Conservation (phyloP, 2,329 filamentous ascomycete genomes). For the Capronia americana region DNA sequence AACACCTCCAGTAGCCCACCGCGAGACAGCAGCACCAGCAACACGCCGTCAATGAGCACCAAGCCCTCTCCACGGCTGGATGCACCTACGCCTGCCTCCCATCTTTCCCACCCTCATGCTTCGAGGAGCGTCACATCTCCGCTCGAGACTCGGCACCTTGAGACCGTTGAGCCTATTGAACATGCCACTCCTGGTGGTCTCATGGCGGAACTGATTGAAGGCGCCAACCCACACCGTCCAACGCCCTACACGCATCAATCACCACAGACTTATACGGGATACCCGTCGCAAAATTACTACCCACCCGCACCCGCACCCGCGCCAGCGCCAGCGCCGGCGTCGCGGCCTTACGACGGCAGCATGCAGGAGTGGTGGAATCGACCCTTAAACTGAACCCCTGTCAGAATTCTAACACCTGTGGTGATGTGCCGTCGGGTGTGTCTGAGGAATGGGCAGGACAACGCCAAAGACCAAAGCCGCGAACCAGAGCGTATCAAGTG, state of each 20-base stretch:
- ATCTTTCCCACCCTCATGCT: slow-evolving; percentile 18
- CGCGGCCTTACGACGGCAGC: slow-evolving; percentile 9
- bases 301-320: background rate
- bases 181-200: slow-evolving; percentile 31
- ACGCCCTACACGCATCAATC: slow-evolving; percentile 10
- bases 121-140: slow-evolving; percentile 29
- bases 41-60: slow-evolving; percentile 23
- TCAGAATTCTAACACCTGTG: slow-evolving; percentile 2
- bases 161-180: slow-evolving; percentile 23
- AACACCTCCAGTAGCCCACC: slow-evolving; percentile 15
- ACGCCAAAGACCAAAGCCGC: background rate
- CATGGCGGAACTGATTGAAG: slow-evolving; percentile 39
- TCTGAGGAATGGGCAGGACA: background rate
- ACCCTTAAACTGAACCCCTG: background rate
- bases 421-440: background rate
- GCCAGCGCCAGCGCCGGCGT: background rate
- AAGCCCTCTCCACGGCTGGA: slow-evolving; percentile 23
- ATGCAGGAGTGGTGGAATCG: slow-evolving; percentile 35
- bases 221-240: slow-evolving; percentile 18
- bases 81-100: slow-evolving; percentile 4
- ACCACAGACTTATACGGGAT: slow-evolving; percentile 21
- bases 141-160: slow-evolving; percentile 14
- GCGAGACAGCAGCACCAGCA: slow-evolving; percentile 21
- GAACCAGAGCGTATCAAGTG: background rate
- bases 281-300: slow-evolving; percentile 20